phyloP scores from a whole-genome alignment of 176 grass and related monocot genomes.

The Bromus sterilis region DNA sequence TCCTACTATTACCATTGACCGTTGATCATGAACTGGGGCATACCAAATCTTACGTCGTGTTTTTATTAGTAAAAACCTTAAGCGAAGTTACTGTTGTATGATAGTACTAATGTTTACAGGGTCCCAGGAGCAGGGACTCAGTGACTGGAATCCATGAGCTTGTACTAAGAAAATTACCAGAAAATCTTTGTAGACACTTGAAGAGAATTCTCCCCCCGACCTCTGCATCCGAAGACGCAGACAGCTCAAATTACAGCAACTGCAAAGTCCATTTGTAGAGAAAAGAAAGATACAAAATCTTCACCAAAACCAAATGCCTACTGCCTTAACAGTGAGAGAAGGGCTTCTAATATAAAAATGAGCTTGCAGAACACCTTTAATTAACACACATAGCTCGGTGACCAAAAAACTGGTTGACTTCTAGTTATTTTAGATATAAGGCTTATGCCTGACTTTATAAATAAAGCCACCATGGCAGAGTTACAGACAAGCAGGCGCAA shows the following conservation, averaged over 20 bases:
- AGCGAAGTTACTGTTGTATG: constrained; percentile 27
- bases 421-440: no score
- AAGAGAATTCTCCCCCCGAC: not conserved
- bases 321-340: not conserved
- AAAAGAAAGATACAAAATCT: constrained; percentile 2
- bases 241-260: not conserved
- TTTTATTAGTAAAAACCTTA: constrained; percentile 10
- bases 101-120: constrained; percentile 30
- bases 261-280: constrained; percentile 20
- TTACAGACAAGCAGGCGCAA: no score
- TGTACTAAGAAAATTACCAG: not conserved
- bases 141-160: constrained; percentile 32
- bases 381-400: constrained; percentile 11
- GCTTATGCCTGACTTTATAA: no score
- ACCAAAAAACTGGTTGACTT: constrained; percentile 1
- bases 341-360: constrained; percentile 1
- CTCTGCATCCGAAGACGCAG: not conserved
- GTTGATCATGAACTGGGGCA: constrained; percentile 17
- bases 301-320: not conserved
- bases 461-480: no score
- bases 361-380: constrained; percentile 1
- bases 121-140: constrained; percentile 7
- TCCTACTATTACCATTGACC: constrained; percentile 43
- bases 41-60: constrained; percentile 41
- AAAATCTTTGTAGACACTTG: not conserved